Evolutionary conservation across 192 early-diverging fungal species (phyloP).

Genomic region (Rhizoclosmatium sp.): DNA sequence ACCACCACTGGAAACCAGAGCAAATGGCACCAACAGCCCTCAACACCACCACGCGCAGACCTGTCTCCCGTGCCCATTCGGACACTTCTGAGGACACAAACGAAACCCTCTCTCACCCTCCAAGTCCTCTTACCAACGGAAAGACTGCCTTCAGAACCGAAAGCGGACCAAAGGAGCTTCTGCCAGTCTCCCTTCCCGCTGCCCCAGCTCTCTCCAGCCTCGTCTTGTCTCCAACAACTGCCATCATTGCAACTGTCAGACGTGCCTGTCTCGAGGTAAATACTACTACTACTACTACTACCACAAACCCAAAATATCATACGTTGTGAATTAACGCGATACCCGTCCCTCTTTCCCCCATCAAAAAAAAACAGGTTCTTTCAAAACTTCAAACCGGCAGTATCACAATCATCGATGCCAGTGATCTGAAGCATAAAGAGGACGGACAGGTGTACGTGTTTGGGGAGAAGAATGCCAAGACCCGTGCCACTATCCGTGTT

Average conservation of each 20-base stretch:
- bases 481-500: constrained; percentile 55
- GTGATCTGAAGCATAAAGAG: neutral
- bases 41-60: too few relatives aligned
- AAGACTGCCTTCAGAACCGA: too few relatives aligned
- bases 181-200: neutral
- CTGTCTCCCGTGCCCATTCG: too few relatives aligned
- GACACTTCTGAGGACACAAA: too few relatives aligned
- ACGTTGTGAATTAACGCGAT: too few relatives aligned
- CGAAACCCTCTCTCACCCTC: too few relatives aligned
- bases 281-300: too few relatives aligned
- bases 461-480: neutral
- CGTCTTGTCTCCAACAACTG: neutral
- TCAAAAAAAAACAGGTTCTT: neutral
- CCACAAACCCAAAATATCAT: too few relatives aligned
- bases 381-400: neutral
- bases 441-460: neutral
- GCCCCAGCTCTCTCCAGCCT: neutral
- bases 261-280: neutral
- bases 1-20: too few relatives aligned
- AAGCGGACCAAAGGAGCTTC: neutral
- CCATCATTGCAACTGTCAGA: neutral
- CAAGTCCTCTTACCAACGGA: too few relatives aligned
- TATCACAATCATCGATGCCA: constrained; percentile 1
- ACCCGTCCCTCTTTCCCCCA: too few relatives aligned
- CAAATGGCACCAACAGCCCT: too few relatives aligned